phyloP scores from a whole-genome alignment of 2,329 filamentous ascomycete genomes.

The Phaeomoniella chlamydospora region DNA sequence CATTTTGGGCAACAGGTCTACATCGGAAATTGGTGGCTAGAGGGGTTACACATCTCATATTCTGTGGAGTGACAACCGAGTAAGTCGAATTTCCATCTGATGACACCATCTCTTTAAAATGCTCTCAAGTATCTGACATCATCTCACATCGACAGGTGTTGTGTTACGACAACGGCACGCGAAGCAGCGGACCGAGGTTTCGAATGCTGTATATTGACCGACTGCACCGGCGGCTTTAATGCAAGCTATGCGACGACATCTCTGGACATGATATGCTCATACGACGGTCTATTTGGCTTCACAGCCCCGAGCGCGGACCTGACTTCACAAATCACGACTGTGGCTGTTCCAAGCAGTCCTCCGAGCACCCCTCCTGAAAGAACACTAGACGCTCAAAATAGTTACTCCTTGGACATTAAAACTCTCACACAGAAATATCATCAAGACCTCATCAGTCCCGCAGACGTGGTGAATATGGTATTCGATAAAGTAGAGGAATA shows the following conservation, averaged over 20 bases:
- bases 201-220: constrained; percentile 38
- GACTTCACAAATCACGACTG: neutral
- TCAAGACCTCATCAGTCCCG: neutral
- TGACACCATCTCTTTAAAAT: constrained; percentile 1
- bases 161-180: constrained; percentile 39
- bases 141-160: constrained; percentile 22
- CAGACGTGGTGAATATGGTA: constrained; percentile 15
- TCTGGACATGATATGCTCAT: constrained; percentile 20
- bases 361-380: constrained; percentile 4
- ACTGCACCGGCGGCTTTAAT: constrained; percentile 25
- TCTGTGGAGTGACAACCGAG: constrained; percentile 45
- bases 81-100: constrained; percentile 8
- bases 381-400: neutral
- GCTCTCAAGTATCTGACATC: constrained; percentile 1
- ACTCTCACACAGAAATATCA: neutral
- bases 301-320: neutral
- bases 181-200: constrained; percentile 48
- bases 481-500: constrained; percentile 35
- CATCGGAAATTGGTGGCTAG: constrained; percentile 37
- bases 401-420: neutral
- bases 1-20: constrained; percentile 42
- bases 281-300: constrained; percentile 21
- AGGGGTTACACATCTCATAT: constrained; percentile 42
- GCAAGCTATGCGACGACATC: constrained; percentile 19
- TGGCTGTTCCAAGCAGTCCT: constrained; percentile 1